Percentiles rank a stretch among this genome's conserved stretches.
Conservation (phyloP, 129 eudicot species). For the Erigeron canadensis region DNA sequence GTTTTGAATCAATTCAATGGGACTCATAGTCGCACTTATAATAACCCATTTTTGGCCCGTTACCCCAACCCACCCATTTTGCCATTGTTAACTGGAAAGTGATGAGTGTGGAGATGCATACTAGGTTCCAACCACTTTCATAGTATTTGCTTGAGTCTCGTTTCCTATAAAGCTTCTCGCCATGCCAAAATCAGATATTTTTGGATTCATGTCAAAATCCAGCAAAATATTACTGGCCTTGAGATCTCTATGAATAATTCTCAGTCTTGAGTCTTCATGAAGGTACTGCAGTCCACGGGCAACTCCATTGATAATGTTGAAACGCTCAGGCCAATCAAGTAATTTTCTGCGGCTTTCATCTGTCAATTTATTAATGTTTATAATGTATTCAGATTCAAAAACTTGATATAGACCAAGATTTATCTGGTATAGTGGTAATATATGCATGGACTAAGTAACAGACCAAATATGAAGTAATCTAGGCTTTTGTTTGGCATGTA, state of each 20-base stretch:
- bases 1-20: neutral
- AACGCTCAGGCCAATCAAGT: conserved; percentile 45
- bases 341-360: conserved; percentile 35
- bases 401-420: neutral
- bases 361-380: conserved; percentile 5
- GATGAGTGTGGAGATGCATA: conserved; percentile 29
- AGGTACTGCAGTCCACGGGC: conserved; percentile 57
- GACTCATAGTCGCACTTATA: neutral
- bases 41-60: neutral
- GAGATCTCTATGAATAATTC: conserved; percentile 41
- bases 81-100: conserved; percentile 5
- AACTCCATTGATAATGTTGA: conserved; percentile 45
- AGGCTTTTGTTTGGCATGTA: conserved; percentile 62
- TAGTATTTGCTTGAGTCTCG: conserved; percentile 39
- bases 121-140: conserved; percentile 57
- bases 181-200: conserved; percentile 57
- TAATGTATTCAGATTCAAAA: neutral
- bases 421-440: too few species aligned
- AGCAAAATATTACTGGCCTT: conserved; percentile 50
- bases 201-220: conserved; percentile 43
- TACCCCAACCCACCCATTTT: neutral
- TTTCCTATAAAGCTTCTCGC: conserved; percentile 52
- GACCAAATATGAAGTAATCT: conserved; percentile 51
- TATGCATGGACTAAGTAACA: conserved; percentile 23
- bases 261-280: conserved; percentile 46